Evolutionary conservation across 768 basidiomycete genomes (phyloP).

Genomic region (Asterophora lycoperdoides): DNA sequence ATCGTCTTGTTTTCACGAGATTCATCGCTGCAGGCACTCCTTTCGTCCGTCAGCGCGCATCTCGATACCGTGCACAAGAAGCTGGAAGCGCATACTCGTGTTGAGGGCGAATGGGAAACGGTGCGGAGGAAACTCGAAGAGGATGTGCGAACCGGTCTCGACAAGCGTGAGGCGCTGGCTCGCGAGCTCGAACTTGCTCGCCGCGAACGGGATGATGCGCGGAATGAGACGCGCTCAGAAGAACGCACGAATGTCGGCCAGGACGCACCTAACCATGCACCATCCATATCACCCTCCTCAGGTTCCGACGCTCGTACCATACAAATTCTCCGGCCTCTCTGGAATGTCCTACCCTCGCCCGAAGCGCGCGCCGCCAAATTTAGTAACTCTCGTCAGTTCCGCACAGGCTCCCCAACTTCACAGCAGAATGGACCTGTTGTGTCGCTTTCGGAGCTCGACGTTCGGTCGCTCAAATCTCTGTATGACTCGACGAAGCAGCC

Average conservation of each 20-base stretch:
- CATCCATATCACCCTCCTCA: constrained; percentile 14
- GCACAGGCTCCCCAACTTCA: constrained; percentile 43
- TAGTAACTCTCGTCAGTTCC: constrained; percentile 42
- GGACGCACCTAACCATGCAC: constrained; percentile 11
- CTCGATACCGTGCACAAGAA: constrained; percentile 44
- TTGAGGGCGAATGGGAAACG: constrained; percentile 47
- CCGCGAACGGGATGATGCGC: constrained; percentile 47
- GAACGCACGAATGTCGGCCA: constrained; percentile 2
- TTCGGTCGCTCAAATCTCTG: constrained; percentile 78
- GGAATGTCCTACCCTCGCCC: constrained; percentile 79
- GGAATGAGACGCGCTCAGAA: constrained; percentile 32
- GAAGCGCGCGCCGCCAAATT: constrained; percentile 74
- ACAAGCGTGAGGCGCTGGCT: constrained; percentile 42
- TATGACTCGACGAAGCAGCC: constrained; percentile 47
- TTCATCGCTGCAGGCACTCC: constrained; percentile 42
- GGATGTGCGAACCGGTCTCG: constrained; percentile 41
- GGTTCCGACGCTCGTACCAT: constrained; percentile 53
- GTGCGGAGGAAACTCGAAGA: constrained; percentile 44
- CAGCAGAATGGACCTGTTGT: constrained; percentile 21
- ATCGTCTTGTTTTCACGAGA: constrained; percentile 54
- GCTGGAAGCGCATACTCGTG: constrained; percentile 37
- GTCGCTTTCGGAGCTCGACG: constrained; percentile 81
- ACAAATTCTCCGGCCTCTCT: constrained; percentile 65
- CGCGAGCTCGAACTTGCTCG: constrained; percentile 52
- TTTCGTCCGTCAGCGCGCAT: constrained; percentile 48